Evolutionary conservation across 805 yeast species (phyloP).

Genomic region (Hanseniaspora mollemarum): DNA sequence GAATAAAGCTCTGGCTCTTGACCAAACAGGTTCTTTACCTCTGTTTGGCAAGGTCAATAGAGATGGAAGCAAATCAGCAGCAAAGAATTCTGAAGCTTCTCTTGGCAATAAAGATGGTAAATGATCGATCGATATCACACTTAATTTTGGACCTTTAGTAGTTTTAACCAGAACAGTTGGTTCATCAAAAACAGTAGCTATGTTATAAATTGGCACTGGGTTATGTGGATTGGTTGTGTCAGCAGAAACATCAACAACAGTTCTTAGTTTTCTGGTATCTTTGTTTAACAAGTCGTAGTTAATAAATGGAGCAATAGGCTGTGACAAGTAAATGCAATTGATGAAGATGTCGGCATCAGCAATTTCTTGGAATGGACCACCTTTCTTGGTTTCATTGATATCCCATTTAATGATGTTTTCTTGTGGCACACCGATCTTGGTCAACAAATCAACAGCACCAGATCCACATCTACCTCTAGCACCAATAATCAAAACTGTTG

Average conservation of each 20-base stretch:
- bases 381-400: constrained; percentile 88
- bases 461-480: constrained; percentile 98
- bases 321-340: constrained; percentile 89
- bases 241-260: constrained; percentile 95
- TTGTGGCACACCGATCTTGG: constrained; percentile 79
- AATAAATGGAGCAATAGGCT: constrained; percentile 88
- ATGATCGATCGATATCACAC: constrained; percentile 92
- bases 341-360: constrained; percentile 77
- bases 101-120: constrained; percentile 91
- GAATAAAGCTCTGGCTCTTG: constrained; percentile 70
- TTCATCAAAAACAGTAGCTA: constrained; percentile 79
- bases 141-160: constrained; percentile 68
- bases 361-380: constrained; percentile 95
- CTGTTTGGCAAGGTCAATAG: constrained; percentile 75
- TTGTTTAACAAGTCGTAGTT: constrained; percentile 55
- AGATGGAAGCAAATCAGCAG: constrained; percentile 79
- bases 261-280: constrained; percentile 64
- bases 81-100: constrained; percentile 89
- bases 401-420: constrained; percentile 85
- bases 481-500: constrained; percentile 82
- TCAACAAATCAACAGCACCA: constrained; percentile 81
- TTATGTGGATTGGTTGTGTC: constrained; percentile 98
- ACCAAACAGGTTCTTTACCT: constrained; percentile 80
- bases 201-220: constrained; percentile 86
- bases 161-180: constrained; percentile 84